Evolutionary conservation across 768 basidiomycete species (phyloP).

Genomic region (Butyriboletus loyo): DNA sequence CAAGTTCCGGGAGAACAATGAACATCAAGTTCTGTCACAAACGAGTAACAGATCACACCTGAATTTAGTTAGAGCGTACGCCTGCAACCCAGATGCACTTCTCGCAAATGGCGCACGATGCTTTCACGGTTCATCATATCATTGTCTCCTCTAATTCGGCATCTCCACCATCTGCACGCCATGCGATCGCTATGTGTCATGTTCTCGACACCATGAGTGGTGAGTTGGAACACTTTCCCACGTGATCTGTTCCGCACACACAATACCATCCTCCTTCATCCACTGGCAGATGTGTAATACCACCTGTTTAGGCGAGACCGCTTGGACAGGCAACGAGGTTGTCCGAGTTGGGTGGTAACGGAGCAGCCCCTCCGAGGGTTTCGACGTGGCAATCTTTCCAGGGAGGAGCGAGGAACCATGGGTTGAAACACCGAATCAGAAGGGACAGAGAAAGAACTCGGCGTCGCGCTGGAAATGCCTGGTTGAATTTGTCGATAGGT

Average conservation of each 20-base stretch:
- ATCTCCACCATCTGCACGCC: too few relatives aligned
- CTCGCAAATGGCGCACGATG: slow-evolving; percentile 17
- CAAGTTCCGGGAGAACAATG: not conserved
- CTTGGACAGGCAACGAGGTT: too few relatives aligned
- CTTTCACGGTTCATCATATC: slow-evolving; percentile 10
- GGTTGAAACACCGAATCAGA: not conserved
- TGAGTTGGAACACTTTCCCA: not conserved
- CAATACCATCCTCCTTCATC: not conserved
- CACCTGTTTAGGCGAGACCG: not conserved
- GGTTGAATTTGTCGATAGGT: not conserved
- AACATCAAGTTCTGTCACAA: not conserved
- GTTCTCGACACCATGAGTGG: slow-evolving; percentile 1
- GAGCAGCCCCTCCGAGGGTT: too few relatives aligned
- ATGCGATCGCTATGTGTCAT: rapidly evolving
- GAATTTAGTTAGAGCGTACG: not conserved
- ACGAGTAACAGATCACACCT: not conserved
- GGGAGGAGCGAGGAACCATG: not conserved
- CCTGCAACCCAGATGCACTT: slow-evolving; percentile 11
- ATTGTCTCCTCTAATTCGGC: not conserved
- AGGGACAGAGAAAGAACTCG: not conserved
- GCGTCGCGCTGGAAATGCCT: not conserved
- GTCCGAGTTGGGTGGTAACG: too few relatives aligned
- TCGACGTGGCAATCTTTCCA: too few relatives aligned
- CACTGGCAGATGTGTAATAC: slow-evolving; percentile 4
- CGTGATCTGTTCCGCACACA: slow-evolving; percentile 1